Conservation (phyloP, 1,139 yeast genomes). For the Magnusiomyces suaveolens region DNA sequence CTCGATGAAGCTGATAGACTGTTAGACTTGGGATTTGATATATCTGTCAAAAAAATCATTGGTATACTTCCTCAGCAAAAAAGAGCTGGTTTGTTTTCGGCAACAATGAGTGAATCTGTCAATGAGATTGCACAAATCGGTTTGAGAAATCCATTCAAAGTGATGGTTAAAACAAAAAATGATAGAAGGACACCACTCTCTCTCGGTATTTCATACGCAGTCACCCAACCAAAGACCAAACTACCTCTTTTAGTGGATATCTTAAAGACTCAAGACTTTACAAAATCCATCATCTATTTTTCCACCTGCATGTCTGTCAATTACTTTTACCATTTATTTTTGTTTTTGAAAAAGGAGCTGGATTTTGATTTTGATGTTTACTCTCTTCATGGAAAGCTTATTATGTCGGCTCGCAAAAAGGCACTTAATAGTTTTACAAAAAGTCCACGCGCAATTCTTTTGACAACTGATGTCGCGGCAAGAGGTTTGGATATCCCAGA, state of each 20-base stretch:
- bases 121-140: slow-evolving; percentile 40
- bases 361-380: slow-evolving; percentile 18
- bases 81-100: slow-evolving; percentile 87
- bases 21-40: slow-evolving; percentile 66
- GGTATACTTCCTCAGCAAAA: slow-evolving; percentile 74
- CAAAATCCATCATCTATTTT: slow-evolving; percentile 75
- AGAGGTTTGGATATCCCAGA: slow-evolving; percentile 90
- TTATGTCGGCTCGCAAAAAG: slow-evolving; percentile 62
- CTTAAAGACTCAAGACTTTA: slow-evolving; percentile 43
- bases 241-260: slow-evolving; percentile 49
- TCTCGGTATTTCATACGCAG: slow-evolving; percentile 52
- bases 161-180: slow-evolving; percentile 45
- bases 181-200: slow-evolving; percentile 49
- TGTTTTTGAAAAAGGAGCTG: slow-evolving; percentile 28
- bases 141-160: slow-evolving; percentile 79
- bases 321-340: slow-evolving; percentile 55
- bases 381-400: slow-evolving; percentile 71
- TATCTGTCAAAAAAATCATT: slow-evolving; percentile 58
- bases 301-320: slow-evolving; percentile 86
- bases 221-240: slow-evolving; percentile 52
- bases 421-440: slow-evolving; percentile 54
- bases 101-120: slow-evolving; percentile 75
- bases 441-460: slow-evolving; percentile 46
- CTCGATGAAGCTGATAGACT: slow-evolving; percentile 91
- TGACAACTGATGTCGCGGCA: slow-evolving; percentile 58